These are phyloP conservation scores for Beauveria sp. DNA, from an alignment of 2,329 filamentous ascomycete genomes.

Conservation along the genomic window DNA sequence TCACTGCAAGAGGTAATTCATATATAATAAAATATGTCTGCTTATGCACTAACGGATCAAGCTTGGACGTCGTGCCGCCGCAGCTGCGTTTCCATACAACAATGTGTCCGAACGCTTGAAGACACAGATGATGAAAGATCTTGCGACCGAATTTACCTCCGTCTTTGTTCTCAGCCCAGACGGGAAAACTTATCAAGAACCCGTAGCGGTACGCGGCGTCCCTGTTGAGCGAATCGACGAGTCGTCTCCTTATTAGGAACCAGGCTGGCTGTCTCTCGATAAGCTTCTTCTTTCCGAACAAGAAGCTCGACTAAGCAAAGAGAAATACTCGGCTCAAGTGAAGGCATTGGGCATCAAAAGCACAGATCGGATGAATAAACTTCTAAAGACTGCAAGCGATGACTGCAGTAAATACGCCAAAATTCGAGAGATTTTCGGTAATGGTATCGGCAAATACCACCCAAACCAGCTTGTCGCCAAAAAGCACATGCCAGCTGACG, in stretches of 20 bases:
- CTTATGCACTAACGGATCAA: neutral
- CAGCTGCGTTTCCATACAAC: neutral
- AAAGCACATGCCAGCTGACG: constrained; percentile 22
- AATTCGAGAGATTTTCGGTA: constrained; percentile 28
- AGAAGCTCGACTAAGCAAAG: constrained; percentile 17
- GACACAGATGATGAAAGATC: neutral
- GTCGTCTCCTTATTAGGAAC: constrained; percentile 23
- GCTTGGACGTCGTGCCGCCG: neutral
- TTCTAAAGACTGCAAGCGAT: constrained; percentile 21
- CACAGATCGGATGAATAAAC: constrained; percentile 4
- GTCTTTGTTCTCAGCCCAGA: constrained; percentile 19
- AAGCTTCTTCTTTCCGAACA: constrained; percentile 21
- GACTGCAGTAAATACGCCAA: constrained; percentile 27
- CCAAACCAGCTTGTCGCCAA: constrained; percentile 31
- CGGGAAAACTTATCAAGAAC: constrained; percentile 18
- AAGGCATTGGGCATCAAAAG: neutral
- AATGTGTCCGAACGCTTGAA: neutral
- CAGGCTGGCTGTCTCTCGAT: constrained; percentile 24
- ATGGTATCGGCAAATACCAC: constrained; percentile 20
- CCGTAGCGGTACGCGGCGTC: constrained; percentile 19
- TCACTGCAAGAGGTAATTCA: neutral
- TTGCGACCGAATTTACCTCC: neutral
- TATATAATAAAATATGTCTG: neutral
- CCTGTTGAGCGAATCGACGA: constrained; percentile 24
- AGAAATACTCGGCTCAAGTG: neutral